A percentile compares a stretch with the other conserved stretches of the same genome.
phyloP scores from a whole-genome alignment of 805 yeast genomes.

The Candida coquimbonensis region DNA sequence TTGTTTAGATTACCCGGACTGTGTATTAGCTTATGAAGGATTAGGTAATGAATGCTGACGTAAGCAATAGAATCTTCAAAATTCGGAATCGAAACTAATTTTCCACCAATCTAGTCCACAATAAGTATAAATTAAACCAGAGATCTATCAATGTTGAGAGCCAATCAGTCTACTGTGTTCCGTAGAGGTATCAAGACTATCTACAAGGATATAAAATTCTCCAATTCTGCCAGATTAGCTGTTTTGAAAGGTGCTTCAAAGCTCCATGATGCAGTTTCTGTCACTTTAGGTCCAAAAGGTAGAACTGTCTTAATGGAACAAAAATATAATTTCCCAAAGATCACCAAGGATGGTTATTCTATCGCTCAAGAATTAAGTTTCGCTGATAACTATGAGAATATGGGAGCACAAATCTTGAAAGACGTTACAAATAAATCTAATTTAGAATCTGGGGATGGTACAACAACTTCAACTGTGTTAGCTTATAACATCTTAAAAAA shows the following conservation, averaged over 20 bases:
- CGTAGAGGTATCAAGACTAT: conserved; percentile 17
- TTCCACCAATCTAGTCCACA: too few relatives aligned
- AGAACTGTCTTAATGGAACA: conserved; percentile 96
- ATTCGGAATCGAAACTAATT: too few relatives aligned
- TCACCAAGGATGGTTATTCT: conserved; percentile 98
- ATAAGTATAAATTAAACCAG: not conserved
- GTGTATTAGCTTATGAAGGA: too few relatives aligned
- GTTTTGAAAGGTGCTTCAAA: conserved; percentile 89
- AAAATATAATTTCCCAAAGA: conserved; percentile 93
- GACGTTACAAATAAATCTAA: conserved; percentile 97
- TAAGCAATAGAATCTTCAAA: too few relatives aligned
- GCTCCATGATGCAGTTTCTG: conserved; percentile 92
- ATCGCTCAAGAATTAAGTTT: conserved; percentile 83
- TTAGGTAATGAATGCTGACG: too few relatives aligned
- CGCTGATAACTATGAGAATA: conserved; percentile 87
- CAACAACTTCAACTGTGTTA: conserved; percentile 93
- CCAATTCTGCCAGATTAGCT: conserved; percentile 96
- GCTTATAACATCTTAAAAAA: conserved; percentile 95
- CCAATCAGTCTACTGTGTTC: conserved; percentile 3
- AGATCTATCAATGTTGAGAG: not conserved
- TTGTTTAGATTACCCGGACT: too few relatives aligned
- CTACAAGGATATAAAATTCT: conserved; percentile 93
- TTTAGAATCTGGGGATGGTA: conserved; percentile 98
- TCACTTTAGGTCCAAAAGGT: conserved; percentile 97
- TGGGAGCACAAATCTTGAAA: conserved; percentile 92